A percentile compares a stretch with the other conserved stretches of the same genome.
Conservation (phyloP, 768 basidiomycete species). For the Symmetrospora coprosmae region DNA sequence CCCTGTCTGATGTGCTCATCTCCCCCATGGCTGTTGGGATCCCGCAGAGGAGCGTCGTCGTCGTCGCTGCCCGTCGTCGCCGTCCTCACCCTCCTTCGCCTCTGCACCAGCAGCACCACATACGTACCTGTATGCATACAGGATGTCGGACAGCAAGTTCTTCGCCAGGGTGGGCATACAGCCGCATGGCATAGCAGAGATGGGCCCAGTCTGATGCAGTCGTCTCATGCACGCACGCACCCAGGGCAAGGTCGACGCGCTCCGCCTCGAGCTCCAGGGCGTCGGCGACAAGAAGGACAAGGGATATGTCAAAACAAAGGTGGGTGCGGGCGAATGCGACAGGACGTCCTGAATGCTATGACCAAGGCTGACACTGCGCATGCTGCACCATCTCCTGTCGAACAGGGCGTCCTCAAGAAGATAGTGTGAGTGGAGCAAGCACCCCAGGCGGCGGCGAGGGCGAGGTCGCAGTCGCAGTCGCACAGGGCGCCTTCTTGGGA, state of each 20-base stretch:
- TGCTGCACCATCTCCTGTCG: neutral
- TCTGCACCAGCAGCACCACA: neutral
- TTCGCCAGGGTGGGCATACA: conserved; percentile 14
- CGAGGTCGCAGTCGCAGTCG: too few relatives aligned
- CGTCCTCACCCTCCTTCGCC: neutral
- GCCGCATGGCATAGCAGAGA: too few relatives aligned
- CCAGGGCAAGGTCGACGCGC: conserved; percentile 65
- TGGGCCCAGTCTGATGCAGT: too few relatives aligned
- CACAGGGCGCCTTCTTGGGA: too few relatives aligned
- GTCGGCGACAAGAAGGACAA: conserved; percentile 84
- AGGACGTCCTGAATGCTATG: too few relatives aligned
- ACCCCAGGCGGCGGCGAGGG: too few relatives aligned
- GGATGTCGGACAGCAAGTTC: conserved; percentile 25
- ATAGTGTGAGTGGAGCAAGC: conserved; percentile 2
- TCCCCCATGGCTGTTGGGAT: too few relatives aligned
- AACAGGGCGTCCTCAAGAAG: conserved; percentile 6
- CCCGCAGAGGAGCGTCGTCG: too few relatives aligned
- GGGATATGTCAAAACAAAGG: conserved; percentile 84
- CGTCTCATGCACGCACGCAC: too few relatives aligned
- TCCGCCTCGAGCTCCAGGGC: conserved; percentile 39
- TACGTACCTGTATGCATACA: neutral
- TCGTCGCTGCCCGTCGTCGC: too few relatives aligned
- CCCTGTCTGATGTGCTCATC: too few relatives aligned
- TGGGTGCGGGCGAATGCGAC: conserved; percentile 35
- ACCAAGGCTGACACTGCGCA: too few relatives aligned